Evolutionary conservation across 352 stramenopile species (phyloP).

Genomic region (Globisporangium heterothallicum): DNA sequence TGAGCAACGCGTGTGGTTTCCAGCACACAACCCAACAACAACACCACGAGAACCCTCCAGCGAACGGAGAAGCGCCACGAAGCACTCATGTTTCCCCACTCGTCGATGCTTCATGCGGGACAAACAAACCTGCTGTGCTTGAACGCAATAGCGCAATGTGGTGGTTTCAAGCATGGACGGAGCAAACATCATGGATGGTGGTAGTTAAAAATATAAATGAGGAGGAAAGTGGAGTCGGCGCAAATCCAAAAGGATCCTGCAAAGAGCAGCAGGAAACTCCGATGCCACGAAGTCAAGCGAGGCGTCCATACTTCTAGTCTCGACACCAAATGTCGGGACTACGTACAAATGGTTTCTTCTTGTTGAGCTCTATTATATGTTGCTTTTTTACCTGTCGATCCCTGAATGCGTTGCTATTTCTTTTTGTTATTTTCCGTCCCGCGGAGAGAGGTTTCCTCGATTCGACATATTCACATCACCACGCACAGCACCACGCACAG

Average conservation of each 20-base stretch:
- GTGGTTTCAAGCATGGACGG: too few species aligned
- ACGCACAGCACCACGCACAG: not conserved
- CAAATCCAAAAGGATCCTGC: not conserved
- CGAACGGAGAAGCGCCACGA: not conserved
- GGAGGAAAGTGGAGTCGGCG: not conserved
- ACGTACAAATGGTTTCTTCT: too few species aligned
- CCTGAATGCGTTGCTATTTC: not conserved
- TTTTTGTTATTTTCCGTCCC: conserved; percentile 1
- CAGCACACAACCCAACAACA: not conserved
- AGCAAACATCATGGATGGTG: too few species aligned
- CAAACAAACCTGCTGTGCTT: too few species aligned
- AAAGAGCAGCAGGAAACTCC: too few species aligned
- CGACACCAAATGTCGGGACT: too few species aligned
- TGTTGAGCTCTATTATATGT: conserved; percentile 15
- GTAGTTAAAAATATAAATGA: too few species aligned
- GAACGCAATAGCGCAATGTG: too few species aligned
- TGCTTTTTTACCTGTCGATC: conserved; percentile 7
- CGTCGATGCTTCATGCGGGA: too few species aligned
- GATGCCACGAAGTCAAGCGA: too few species aligned
- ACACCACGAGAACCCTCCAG: not conserved
- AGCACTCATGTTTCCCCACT: not conserved
- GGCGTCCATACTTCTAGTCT: not conserved
- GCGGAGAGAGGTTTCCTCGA: not conserved
- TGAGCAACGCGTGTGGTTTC: not conserved
- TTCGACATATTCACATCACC: conserved; percentile 17